Base-by-base conservation (phyloP, 179 eudicot species). In the Spergularia azorica region DNA sequence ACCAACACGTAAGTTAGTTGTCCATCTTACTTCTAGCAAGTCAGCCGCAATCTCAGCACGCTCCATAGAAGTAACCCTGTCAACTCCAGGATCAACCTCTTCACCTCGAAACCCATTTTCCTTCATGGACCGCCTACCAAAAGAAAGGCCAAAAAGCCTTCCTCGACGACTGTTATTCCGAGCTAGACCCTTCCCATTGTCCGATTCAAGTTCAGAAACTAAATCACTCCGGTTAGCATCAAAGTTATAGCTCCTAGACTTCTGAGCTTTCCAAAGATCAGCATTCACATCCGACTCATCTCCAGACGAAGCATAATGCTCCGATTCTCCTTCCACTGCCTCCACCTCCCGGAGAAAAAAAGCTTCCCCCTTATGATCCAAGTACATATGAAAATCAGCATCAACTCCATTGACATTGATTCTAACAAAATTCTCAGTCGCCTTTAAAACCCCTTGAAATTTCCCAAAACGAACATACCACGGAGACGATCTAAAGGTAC, bases 1-100 rank as follows among this genome's bases (percentile, higher is more conserved):
- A 61, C 83, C 65, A 62, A 82, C 80, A 17, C 79, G 82, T 75
- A 91, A 88, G 83, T 88, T 90, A 43, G 99, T 96, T 18, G 97
- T 91, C 99, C 99, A 96, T 75, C 85, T 86, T 76, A 94, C 85
- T 68, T 96, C 99, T 83, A 96, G 84, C 48, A 94, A 91, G 74
- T 96, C 94, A 55, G 99, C 98, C 67, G 99, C 98, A 55, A 94
- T 86, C 86, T 96, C 97, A 67, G 98, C 98, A 21, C 90, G 86
- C 76, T 90, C 92, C 82, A 91, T 78, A 0, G 90, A 88, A 17
- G 78, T 83, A 70, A 67, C 67, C 71, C 86, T 83, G 46, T 77
- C 82, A 61, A 63, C 84, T 82, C 60, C 80, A 62, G 64, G 17
- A 61, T 13, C 71, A 21, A 77, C 72, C 36, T 82, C 87, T 41